Percentiles rank a stretch among this genome's conserved stretches.
Conservation (phyloP, 2,329 filamentous ascomycete species). For the Alternaria triticimaculans region DNA sequence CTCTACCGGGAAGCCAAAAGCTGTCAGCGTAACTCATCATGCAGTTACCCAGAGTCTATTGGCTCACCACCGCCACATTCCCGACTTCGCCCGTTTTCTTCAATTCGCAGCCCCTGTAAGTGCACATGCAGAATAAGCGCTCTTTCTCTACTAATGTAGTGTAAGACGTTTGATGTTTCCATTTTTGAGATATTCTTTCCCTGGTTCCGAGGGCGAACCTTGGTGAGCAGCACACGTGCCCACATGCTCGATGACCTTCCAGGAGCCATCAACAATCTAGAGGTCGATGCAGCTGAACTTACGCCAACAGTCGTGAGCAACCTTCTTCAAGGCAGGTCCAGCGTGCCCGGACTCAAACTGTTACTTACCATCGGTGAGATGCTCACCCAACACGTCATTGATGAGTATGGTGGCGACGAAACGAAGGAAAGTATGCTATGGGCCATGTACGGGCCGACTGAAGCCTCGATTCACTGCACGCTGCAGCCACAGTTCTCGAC, state of each 20-base stretch:
- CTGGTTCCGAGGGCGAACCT: conserved; percentile 72
- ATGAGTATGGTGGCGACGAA: conserved; percentile 74
- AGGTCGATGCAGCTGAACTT: conserved; percentile 84
- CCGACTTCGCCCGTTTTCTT: conserved; percentile 77
- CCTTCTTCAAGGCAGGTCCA: conserved; percentile 70
- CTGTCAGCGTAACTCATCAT: conserved; percentile 79
- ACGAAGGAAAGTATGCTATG: conserved; percentile 71
- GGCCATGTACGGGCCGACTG: conserved; percentile 94
- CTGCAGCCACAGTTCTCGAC: conserved; percentile 69
- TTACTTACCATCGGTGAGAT: conserved; percentile 92
- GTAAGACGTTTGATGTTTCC: conserved; percentile 83
- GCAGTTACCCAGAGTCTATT: conserved; percentile 83
- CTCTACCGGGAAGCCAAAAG: conserved; percentile 88
- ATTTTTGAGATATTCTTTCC: conserved; percentile 96
- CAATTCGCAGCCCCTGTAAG: conserved; percentile 80
- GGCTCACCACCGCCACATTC: conserved; percentile 80
- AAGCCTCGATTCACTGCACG: conserved; percentile 90
- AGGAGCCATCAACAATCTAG: conserved; percentile 66
- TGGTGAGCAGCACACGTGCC: conserved; percentile 73
- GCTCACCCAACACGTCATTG: conserved; percentile 77
- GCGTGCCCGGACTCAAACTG: conserved; percentile 71
- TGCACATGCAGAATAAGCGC: background rate
- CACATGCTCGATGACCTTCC: conserved; percentile 79
- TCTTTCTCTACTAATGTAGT: conserved; percentile 1
- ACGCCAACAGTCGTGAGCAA: conserved; percentile 87